phyloP scores from a whole-genome alignment of 2,329 filamentous ascomycete genomes.

The Chaetomiaceae sp. region DNA sequence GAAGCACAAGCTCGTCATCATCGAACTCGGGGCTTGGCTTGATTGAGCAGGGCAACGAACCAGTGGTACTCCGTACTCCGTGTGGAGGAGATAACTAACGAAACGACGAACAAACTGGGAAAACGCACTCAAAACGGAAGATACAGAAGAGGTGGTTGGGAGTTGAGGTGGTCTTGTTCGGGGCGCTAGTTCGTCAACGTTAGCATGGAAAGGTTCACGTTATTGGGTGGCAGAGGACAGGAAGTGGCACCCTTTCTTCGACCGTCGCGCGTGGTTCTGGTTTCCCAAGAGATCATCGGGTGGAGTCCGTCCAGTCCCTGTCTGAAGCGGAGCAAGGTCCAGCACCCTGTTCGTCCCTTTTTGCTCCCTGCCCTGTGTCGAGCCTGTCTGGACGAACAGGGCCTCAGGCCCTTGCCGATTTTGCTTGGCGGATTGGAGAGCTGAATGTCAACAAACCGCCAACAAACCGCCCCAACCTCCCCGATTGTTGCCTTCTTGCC shows the following conservation, averaged over 20 bases:
- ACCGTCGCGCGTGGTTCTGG: not conserved
- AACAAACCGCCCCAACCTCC: not conserved
- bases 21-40: no score
- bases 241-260: conserved; percentile 5
- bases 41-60: not conserved
- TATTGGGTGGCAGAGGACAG: conserved; percentile 15
- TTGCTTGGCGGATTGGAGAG: conserved; percentile 20
- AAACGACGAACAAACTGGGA: not conserved
- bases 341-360: conserved; percentile 8
- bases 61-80: no score
- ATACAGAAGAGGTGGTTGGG: conserved; percentile 5
- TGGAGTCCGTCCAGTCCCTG: conserved; percentile 5
- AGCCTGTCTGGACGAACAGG: not conserved
- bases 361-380: no score
- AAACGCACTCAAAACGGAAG: conserved; percentile 1
- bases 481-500: not conserved
- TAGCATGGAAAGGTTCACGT: no score
- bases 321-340: conserved; percentile 1
- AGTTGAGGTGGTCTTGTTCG: no score
- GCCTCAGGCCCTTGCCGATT: conserved; percentile 2
- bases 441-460: conserved; percentile 25
- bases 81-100: no score
- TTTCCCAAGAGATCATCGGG: conserved; percentile 14
- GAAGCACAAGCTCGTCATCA: not conserved
- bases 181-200: no score